phyloP scores from a whole-genome alignment of 192 early-diverging fungal genomes.

The Rhizoclosmatium globosum region DNA sequence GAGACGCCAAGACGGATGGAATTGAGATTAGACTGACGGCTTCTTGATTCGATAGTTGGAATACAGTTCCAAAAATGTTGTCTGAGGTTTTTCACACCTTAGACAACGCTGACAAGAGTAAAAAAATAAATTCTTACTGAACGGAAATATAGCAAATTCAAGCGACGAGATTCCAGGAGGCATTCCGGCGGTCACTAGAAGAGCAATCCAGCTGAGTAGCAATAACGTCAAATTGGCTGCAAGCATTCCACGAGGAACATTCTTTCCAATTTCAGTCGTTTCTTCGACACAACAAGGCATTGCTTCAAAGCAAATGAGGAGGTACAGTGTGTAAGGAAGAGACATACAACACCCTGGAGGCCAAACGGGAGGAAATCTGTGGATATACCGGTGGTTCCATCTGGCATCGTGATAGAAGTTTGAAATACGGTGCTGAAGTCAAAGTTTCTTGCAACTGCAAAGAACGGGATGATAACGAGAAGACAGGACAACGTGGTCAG shows the following conservation, averaged over 20 bases:
- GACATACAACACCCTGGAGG: slow-evolving; percentile 12
- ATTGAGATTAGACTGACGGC: neutral
- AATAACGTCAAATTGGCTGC: slow-evolving; percentile 15
- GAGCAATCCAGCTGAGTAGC: slow-evolving; percentile 5
- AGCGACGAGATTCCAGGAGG: neutral
- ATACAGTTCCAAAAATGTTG: neutral
- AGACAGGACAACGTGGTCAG: neutral
- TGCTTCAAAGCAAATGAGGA: slow-evolving; percentile 29
- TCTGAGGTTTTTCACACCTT: neutral
- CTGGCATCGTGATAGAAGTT: neutral
- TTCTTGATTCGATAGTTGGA: neutral
- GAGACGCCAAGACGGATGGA: too few species aligned
- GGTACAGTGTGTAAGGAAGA: slow-evolving; percentile 19
- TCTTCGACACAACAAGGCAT: slow-evolving; percentile 33
- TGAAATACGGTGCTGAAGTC: slow-evolving; percentile 5
- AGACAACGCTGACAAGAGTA: neutral
- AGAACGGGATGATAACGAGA: neutral
- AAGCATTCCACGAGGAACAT: slow-evolving; percentile 9
- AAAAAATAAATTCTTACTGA: neutral
- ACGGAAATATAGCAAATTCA: neutral
- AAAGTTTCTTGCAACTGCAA: neutral
- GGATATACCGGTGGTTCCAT: neutral
- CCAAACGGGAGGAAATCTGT: slow-evolving; percentile 31
- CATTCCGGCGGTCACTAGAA: slow-evolving; percentile 9
- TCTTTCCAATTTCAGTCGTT: slow-evolving; percentile 1